phyloP scores from a whole-genome alignment of 2,329 filamentous ascomycete genomes.

The Teratosphaeria zuluensis region DNA sequence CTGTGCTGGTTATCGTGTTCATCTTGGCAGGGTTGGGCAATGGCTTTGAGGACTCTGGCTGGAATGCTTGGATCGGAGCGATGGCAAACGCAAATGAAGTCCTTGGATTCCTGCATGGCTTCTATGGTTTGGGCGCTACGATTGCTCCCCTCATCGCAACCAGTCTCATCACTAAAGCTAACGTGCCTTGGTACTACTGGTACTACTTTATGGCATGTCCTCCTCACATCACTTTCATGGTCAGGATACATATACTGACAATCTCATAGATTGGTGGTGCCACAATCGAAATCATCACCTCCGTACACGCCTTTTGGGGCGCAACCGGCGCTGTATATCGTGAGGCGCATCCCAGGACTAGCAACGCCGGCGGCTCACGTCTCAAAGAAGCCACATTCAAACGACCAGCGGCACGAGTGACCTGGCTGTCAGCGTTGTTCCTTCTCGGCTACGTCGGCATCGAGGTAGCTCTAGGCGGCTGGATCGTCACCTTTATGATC shows the following conservation, averaged over 20 bases:
- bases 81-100: conserved; percentile 67
- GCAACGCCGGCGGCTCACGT: conserved; percentile 37
- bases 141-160: conserved; percentile 62
- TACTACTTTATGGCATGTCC: conserved; percentile 61
- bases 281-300: conserved; percentile 45
- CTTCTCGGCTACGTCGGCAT: conserved; percentile 69
- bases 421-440: conserved; percentile 66
- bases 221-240: neutral
- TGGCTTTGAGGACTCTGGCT: conserved; percentile 55
- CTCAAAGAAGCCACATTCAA: conserved; percentile 42
- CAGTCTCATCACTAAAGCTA: conserved; percentile 56
- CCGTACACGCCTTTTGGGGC: conserved; percentile 51
- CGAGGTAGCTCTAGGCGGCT: conserved; percentile 68
- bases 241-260: neutral
- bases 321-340: conserved; percentile 51
- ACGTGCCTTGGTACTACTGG: conserved; percentile 59
- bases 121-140: conserved; percentile 63
- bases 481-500: conserved; percentile 86
- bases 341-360: conserved; percentile 37
- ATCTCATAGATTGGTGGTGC: conserved; percentile 42
- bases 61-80: conserved; percentile 57
- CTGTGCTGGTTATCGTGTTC: conserved; percentile 55
- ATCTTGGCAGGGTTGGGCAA: conserved; percentile 62
- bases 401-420: conserved; percentile 43
- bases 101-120: conserved; percentile 61